Percentiles rank a stretch among this genome's conserved stretches.
These are phyloP conservation scores for Elsinoe arachidis DNA, from an alignment of 2,329 filamentous ascomycete species.

Conservation along the genomic window DNA sequence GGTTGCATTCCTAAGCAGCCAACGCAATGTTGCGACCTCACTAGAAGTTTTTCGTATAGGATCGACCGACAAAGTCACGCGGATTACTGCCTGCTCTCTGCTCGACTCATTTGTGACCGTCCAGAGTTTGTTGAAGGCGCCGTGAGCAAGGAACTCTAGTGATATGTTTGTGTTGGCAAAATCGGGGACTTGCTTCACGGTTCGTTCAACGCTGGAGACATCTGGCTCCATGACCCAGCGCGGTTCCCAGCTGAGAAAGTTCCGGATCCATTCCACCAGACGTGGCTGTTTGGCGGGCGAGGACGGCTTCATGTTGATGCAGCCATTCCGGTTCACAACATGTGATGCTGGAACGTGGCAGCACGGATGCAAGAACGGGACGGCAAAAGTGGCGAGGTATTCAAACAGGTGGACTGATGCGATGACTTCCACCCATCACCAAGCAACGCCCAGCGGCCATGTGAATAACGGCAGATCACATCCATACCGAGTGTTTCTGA, in stretches of 20 bases:
- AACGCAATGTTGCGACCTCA: not conserved
- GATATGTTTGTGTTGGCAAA: not conserved
- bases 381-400: no score
- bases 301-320: not conserved
- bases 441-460: no score
- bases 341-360: no score
- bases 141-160: not conserved
- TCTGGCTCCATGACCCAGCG: not conserved
- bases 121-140: not conserved
- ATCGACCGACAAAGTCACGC: not conserved
- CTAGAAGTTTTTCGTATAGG: not conserved
- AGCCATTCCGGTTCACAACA: no score
- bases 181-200: not conserved
- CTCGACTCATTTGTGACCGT: not conserved
- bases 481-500: no score
- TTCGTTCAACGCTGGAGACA: not conserved
- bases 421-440: no score
- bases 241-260: not conserved
- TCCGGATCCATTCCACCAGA: not conserved
- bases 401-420: no score
- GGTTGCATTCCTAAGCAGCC: not conserved
- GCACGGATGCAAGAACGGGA: no score
- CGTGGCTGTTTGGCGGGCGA: not conserved
- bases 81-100: not conserved
- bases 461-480: no score